phyloP scores from a whole-genome alignment of 2,329 filamentous ascomycete genomes.

The Sarocladium strictum region DNA sequence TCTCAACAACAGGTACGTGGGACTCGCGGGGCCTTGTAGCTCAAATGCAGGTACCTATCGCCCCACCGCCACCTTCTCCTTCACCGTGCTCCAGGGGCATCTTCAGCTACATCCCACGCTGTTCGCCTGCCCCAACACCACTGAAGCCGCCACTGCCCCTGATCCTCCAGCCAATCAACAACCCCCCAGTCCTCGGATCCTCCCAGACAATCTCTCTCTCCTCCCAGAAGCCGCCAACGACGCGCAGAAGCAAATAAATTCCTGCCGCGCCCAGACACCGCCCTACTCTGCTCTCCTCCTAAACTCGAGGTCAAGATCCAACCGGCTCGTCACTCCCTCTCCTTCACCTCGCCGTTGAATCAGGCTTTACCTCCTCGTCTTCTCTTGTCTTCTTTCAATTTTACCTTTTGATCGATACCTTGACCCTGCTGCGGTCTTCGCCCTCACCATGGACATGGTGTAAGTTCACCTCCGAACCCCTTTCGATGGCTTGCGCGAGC shows the following conservation, averaged over 20 bases:
- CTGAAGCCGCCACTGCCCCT: neutral
- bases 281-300: constrained; percentile 1
- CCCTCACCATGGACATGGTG: constrained; percentile 28
- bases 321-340: neutral
- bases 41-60: neutral
- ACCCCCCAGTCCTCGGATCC: neutral
- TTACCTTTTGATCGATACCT: neutral
- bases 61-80: constrained; percentile 1
- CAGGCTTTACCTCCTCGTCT: neutral
- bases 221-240: neutral
- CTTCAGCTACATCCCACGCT: neutral
- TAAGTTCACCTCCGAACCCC: constrained; percentile 16
- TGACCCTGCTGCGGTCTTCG: constrained; percentile 5
- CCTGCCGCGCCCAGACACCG: constrained; percentile 5
- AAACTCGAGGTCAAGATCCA: neutral
- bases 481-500: neutral
- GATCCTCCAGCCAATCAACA: constrained; percentile 2
- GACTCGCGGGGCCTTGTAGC: neutral
- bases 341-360: neutral
- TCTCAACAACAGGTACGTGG: neutral
- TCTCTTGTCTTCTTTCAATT: neutral
- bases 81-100: neutral
- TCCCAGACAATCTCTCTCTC: neutral
- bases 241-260: constrained; percentile 3
- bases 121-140: too few relatives aligned